Conservation (phyloP, 2,329 filamentous ascomycete species). For the Aspergillus niger region DNA sequence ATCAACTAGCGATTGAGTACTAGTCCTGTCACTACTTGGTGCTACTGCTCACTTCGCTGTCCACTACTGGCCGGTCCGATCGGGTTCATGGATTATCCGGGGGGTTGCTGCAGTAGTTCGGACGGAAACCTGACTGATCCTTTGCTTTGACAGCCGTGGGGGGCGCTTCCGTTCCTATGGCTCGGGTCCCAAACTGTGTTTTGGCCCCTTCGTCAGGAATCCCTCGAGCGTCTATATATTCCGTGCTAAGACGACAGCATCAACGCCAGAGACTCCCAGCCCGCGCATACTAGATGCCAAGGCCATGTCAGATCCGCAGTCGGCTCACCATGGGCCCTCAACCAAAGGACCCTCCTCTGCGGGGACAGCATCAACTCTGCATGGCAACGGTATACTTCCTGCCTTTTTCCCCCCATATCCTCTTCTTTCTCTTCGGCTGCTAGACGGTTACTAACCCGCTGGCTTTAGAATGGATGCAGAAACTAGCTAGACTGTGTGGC, state of each 20-base stretch:
- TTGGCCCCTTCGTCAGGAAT: neutral
- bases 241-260: neutral
- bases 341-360: neutral
- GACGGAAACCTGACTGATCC: neutral
- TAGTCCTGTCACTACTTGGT: neutral
- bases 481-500: conserved; percentile 35
- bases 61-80: neutral
- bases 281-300: neutral
- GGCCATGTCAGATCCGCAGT: neutral
- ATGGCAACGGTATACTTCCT: conserved; percentile 8
- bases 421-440: neutral
- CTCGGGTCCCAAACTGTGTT: neutral
- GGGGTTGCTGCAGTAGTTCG: neutral
- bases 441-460: neutral
- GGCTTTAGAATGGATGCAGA: conserved; percentile 21
- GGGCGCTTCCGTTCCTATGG: neutral
- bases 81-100: neutral
- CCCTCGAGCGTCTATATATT: neutral
- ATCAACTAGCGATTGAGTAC: neutral
- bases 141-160: neutral
- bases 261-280: neutral
- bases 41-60: neutral
- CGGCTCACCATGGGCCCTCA: neutral
- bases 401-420: neutral
- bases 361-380: neutral